Base-by-base conservation (phyloP, 129 eudicot genomes). In the Apium graveolens region DNA sequence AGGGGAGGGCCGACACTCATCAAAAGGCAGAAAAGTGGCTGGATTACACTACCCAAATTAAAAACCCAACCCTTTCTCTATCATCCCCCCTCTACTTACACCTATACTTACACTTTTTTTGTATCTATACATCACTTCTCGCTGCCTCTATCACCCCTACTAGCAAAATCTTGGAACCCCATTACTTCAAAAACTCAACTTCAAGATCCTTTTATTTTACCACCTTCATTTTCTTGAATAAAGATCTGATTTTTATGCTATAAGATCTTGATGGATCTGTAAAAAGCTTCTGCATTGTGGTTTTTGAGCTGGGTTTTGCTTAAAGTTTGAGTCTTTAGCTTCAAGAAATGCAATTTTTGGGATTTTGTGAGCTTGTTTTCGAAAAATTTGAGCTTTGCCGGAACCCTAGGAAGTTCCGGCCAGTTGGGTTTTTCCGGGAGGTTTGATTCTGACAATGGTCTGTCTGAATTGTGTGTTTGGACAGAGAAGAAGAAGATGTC, bases 221-320 rank as follows among this genome's bases (percentile, higher is more conserved):
- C 4, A 4, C 5, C 5, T 70, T 42, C 31, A 68, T 80, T 75
- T 78, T 75, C 78, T 51, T 51, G 26, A 37, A 0, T 46, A 43
- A 44, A 74, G 77, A 74, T 74, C 77, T 44, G 17, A 71, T 48
- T 7, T 35, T 74, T 71, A 57, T 71, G 46, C 46, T 38, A 55
- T 70, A 73, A 60, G 80, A 81, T 83, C 79, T 41, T 86, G 82
- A 76, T 88, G 92, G 96, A 90, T 90, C 92, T 88, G 35, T 73
- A 75, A 45, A 74, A 60, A 72, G 46, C 78, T 44, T 65, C 76
- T 11, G 79, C 96, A 88, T 90, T 90, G 90, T 79, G 70, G 85
- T 66, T 32, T 74, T 71, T 78, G 62, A 86, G 81, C 86, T 85
- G 44, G 82, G 78, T 78, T 89, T 83, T 26, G 31, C 11, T 73